Evolutionary conservation across 2,329 filamentous ascomycete genomes (phyloP).

Genomic region (Didymella pinodella): DNA sequence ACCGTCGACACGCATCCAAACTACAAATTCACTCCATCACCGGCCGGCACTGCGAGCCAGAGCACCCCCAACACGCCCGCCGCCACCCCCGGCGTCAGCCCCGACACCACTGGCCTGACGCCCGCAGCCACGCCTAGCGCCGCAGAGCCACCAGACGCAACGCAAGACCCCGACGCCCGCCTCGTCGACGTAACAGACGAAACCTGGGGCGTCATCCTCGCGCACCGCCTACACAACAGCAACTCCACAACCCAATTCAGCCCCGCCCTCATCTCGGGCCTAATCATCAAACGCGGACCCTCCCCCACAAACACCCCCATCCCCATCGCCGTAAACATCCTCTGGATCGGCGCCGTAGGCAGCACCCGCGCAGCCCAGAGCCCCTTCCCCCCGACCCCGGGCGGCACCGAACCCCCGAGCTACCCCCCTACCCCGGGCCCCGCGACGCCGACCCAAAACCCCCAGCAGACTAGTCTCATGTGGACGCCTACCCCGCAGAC

Average conservation of each 20-base stretch:
- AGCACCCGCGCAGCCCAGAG: conserved; percentile 43
- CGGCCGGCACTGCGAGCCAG: conserved; percentile 30
- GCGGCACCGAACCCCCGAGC: conserved; percentile 32
- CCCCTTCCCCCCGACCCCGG: conserved; percentile 41
- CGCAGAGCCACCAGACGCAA: conserved; percentile 55
- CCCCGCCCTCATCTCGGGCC: conserved; percentile 53
- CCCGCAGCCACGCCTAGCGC: conserved; percentile 71
- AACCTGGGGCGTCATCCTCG: conserved; percentile 76
- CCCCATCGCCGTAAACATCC: conserved; percentile 53
- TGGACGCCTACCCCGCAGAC: conserved; percentile 46
- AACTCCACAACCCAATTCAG: conserved; percentile 46
- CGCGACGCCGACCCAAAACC: conserved; percentile 11
- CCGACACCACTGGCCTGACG: conserved; percentile 59
- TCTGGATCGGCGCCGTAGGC: conserved; percentile 56
- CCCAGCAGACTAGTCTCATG: conserved; percentile 40
- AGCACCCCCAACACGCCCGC: conserved; percentile 28
- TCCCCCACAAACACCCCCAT: conserved; percentile 28
- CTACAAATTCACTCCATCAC: conserved; percentile 66
- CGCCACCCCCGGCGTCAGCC: conserved; percentile 42
- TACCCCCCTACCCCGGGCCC: not conserved
- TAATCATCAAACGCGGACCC: conserved; percentile 54
- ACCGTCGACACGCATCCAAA: conserved; percentile 71
- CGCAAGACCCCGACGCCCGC: conserved; percentile 68
- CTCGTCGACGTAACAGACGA: conserved; percentile 78
- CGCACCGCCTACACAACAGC: conserved; percentile 61